Percentiles rank a stretch among this genome's conserved stretches.
Evolutionary conservation across 148 eudicot species (phyloP).

Genomic region (Diospyros kaki): DNA sequence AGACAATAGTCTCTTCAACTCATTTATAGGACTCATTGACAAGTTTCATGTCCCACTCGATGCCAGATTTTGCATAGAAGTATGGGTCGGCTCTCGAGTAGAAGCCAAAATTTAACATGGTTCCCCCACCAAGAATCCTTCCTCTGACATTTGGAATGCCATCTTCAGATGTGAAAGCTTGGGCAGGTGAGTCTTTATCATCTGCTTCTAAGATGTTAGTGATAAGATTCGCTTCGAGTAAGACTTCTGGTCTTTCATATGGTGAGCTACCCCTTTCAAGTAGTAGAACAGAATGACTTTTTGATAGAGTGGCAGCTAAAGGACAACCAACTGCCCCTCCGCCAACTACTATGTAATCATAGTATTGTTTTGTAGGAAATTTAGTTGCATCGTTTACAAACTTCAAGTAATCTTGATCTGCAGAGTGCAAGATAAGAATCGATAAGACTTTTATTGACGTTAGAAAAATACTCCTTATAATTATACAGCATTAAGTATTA

Average conservation of each 20-base stretch:
- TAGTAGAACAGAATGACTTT: constrained; percentile 7
- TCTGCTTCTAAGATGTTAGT: background rate
- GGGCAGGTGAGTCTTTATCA: constrained; percentile 8
- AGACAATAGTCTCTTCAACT: constrained; percentile 14
- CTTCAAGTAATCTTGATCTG: background rate
- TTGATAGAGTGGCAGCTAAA: constrained; percentile 18
- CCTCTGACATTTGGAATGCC: constrained; percentile 13
- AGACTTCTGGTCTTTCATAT: background rate
- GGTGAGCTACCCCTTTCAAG: constrained; percentile 19
- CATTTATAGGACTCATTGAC: constrained; percentile 14
- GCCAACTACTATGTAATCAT: constrained; percentile 17
- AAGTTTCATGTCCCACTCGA: background rate
- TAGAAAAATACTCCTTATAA: no score
- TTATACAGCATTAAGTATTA: no score
- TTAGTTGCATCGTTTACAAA: constrained; percentile 11
- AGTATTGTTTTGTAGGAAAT: background rate
- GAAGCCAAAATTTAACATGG: constrained; percentile 11
- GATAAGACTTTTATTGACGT: no score
- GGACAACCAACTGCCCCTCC: constrained; percentile 23
- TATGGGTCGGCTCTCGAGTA: constrained; percentile 7
- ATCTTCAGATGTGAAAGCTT: constrained; percentile 14
- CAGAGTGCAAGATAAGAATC: no score
- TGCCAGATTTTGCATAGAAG: constrained; percentile 5
- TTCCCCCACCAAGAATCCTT: constrained; percentile 12
- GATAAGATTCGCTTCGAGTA: background rate